Evolutionary conservation across 257 asterid species (phyloP), one percentile per base, ranked within the genome.

Genomic region (Fraxinus quadrangulata): DNA sequence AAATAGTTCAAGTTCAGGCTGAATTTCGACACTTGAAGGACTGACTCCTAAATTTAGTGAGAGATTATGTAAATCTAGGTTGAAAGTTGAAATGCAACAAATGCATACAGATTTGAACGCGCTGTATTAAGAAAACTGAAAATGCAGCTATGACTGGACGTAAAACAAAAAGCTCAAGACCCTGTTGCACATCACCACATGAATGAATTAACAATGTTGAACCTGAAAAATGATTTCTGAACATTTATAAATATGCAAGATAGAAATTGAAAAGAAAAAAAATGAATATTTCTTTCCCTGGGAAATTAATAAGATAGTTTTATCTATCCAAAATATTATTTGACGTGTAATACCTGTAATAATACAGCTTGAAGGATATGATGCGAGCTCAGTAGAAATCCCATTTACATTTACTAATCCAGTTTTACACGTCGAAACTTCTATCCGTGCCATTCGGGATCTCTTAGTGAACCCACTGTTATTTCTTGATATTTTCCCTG

Each of bases 381-480:
- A 80, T 75, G 83, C 84, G 80, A 75, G 77, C 77, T 83, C 93
- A 21, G 83, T 77, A 73, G 86, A 74, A 73, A 74, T 63, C 77
- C 90, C 86, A 40, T 88, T 88, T 72, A 74, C 84, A 80, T 83
- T 87, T 77, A 74, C 85, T 65, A 81, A 79, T 75, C 87, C 92
- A 74, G 80, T 49, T 83, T 86, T 89, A 74, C 77, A 37, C 65
- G 81, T 70, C 71, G 92, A 84, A 74, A 79, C 76, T 70, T 89
- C 92, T 84, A 85, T 71, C 67, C 82, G 86, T 36, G 77, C 80
- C 80, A 81, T 79, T 86, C 97, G 83, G 73, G 92, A 86, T 77
- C 88, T 89, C 90, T 90, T 93, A 79, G 81, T 74, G 85, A 71
- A 78, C 77, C 87, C 84, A 83, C 81, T 76, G 80, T 79, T 89